Evolutionary conservation across 768 basidiomycete species (phyloP).

Genomic region (Serpula lacrymans): DNA sequence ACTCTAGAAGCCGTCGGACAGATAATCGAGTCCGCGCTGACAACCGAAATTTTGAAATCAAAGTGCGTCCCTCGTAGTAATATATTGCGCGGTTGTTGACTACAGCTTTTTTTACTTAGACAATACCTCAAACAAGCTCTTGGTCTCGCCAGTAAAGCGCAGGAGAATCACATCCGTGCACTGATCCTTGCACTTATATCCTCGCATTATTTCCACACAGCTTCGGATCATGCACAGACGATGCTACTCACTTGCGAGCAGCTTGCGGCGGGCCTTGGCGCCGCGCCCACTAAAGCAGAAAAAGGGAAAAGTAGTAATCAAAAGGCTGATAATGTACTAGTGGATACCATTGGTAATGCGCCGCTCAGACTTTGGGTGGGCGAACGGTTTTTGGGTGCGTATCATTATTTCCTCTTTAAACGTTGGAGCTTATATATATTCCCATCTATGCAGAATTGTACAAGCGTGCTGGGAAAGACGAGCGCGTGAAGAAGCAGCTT

Average conservation of each 20-base stretch:
- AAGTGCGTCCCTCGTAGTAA: constrained; percentile 45
- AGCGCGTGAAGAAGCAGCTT: constrained; percentile 43
- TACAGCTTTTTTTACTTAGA: constrained; percentile 27
- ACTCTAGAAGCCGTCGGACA: constrained; percentile 53
- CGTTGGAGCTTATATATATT: neutral
- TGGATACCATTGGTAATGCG: constrained; percentile 53
- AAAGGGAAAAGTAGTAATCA: constrained; percentile 8
- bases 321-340: constrained; percentile 7
- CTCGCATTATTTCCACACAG: constrained; percentile 69
- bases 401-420: neutral
- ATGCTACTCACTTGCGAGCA: constrained; percentile 69
- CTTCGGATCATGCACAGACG: constrained; percentile 60
- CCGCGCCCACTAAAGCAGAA: constrained; percentile 28
- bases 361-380: constrained; percentile 71
- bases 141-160: constrained; percentile 49
- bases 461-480: constrained; percentile 51
- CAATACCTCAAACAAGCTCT: constrained; percentile 60
- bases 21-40: constrained; percentile 46
- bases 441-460: constrained; percentile 46
- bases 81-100: neutral
- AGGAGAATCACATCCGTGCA: constrained; percentile 73
- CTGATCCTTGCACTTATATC: constrained; percentile 65
- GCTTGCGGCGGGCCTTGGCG: constrained; percentile 68
- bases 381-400: constrained; percentile 61
- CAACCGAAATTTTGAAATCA: constrained; percentile 53